These are phyloP conservation scores for Haematococcus lacustris DNA, from an alignment of 139 green algal genomes.

Conservation along the genomic window DNA sequence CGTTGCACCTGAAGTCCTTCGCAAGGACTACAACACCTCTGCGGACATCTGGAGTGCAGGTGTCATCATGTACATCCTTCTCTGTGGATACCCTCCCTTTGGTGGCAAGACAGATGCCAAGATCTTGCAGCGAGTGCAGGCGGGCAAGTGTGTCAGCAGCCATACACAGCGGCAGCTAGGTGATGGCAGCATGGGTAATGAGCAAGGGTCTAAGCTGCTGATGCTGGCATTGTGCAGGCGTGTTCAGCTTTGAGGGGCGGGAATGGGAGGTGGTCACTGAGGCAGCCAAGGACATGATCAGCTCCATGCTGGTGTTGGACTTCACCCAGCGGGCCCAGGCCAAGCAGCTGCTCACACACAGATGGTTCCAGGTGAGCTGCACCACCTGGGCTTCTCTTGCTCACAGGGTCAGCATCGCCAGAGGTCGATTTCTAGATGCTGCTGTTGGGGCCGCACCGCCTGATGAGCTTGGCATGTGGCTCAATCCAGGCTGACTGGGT, in stretches of 20 bases:
- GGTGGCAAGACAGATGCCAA: constrained; percentile 62
- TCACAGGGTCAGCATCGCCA: no score
- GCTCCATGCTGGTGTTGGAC: constrained; percentile 70
- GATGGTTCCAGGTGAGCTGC: constrained; percentile 53
- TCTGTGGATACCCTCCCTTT: constrained; percentile 71
- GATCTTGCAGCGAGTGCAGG: constrained; percentile 65
- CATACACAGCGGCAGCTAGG: no score
- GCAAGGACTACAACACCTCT: constrained; percentile 35
- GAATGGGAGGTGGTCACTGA: constrained; percentile 63
- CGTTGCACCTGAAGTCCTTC: constrained; percentile 53
- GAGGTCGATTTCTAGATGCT: no score
- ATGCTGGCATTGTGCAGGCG: constrained; percentile 20
- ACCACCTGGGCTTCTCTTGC: no score
- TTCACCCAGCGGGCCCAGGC: constrained; percentile 62
- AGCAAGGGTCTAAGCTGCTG: no score
- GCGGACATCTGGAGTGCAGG: constrained; percentile 74
- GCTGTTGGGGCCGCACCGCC: no score
- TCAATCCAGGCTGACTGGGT: no score
- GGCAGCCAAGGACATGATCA: constrained; percentile 69
- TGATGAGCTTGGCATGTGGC: no score
- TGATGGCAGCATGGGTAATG: no score
- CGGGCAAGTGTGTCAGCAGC: no score
- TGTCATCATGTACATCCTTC: constrained; percentile 73
- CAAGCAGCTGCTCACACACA: constrained; percentile 37
- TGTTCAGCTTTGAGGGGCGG: constrained; percentile 52